Conservation (phyloP, 495 filamentous ascomycete genomes). For the Penicillium herquei region DNA sequence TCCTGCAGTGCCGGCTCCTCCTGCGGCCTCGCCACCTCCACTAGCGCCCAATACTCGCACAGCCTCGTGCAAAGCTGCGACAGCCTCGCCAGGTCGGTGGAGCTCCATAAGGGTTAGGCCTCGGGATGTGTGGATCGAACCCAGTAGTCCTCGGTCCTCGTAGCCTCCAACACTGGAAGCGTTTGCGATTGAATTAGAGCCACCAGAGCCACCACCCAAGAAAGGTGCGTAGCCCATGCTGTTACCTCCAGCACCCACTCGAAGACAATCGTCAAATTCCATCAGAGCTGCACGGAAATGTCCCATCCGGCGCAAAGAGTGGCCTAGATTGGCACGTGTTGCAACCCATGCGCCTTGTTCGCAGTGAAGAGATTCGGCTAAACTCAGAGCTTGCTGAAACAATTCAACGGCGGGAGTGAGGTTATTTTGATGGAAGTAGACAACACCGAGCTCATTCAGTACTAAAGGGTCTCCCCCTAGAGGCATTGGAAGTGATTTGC, state of each 20-base stretch:
- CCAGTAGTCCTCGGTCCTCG: slow-evolving; percentile 45
- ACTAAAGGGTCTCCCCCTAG: slow-evolving; percentile 73
- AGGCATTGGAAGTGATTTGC: slow-evolving; percentile 50
- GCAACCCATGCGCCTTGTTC: slow-evolving; percentile 84
- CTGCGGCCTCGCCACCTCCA: slow-evolving; percentile 58
- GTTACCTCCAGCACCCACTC: slow-evolving; percentile 70
- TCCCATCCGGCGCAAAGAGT: slow-evolving; percentile 76
- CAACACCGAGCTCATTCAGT: slow-evolving; percentile 92
- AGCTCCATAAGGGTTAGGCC: slow-evolving; percentile 73
- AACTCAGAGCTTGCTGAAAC: slow-evolving; percentile 70
- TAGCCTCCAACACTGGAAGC: slow-evolving; percentile 45
- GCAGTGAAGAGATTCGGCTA: slow-evolving; percentile 76
- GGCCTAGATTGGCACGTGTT: slow-evolving; percentile 83
- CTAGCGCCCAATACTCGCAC: slow-evolving; percentile 52
- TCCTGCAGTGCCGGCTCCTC: slow-evolving; percentile 67
- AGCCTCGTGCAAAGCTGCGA: slow-evolving; percentile 68
- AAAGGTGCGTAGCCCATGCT: slow-evolving; percentile 47
- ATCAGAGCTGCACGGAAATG: slow-evolving; percentile 67
- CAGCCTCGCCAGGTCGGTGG: slow-evolving; percentile 62
- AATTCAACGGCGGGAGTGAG: slow-evolving; percentile 67
- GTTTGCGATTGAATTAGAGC: slow-evolving; percentile 30
- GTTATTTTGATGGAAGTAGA: slow-evolving; percentile 87
- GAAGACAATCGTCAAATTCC: slow-evolving; percentile 79
- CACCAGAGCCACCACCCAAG: slow-evolving; percentile 36
- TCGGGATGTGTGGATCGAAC: slow-evolving; percentile 45